Evolutionary conservation across 306 rosid species (phyloP), one percentile per base, ranked within the genome.

Genomic region (Sindora glabra): DNA sequence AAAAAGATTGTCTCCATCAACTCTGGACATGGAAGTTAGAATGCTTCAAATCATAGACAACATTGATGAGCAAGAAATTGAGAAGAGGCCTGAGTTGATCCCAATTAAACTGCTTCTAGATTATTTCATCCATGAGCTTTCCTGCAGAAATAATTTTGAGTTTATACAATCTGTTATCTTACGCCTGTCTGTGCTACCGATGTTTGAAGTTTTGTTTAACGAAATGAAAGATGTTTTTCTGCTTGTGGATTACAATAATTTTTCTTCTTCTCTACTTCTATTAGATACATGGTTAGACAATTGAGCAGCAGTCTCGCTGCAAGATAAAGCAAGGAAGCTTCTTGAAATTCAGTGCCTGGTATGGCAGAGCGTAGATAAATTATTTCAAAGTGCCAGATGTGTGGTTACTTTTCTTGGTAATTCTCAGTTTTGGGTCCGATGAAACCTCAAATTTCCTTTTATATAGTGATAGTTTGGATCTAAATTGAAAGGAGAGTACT

Each of bases 251-350:
- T 65, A n/a, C n/a, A 23, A 69, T 42, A 60, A 18, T 49, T 18
- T 32, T 50, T 51, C 11, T 56, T 10, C 37, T n/a, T n/a, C n/a
- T 69, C 67, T 42, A 65, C 61, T 21, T 33, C n/a, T 14, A 46
- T 34, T 72, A 92, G 95, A 86, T 92, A 63, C 99, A 89, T 5
- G 95, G 99, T 6, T 94, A 92, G 72, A 83, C 96, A 3, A 73
- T 92, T 60, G 70, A 90, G 58, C 67, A 89, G 71, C 86, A 78
- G 41, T 67, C 79, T 41, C 52, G 65, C 50, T 92, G 41, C 96
- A 82, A 57, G 89, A 78, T 8, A 88, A 89, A 83, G 95, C 95
- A 13, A 78, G 73, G 72, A 82, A 76, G 75, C 89, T 92, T 51
- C 85, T 86, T 16, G 96, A 92, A 22, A 74, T 78, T 53, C 98